These are phyloP conservation scores for Acacia confusa DNA, from an alignment of 306 rosid genomes.

Conservation along the genomic window DNA sequence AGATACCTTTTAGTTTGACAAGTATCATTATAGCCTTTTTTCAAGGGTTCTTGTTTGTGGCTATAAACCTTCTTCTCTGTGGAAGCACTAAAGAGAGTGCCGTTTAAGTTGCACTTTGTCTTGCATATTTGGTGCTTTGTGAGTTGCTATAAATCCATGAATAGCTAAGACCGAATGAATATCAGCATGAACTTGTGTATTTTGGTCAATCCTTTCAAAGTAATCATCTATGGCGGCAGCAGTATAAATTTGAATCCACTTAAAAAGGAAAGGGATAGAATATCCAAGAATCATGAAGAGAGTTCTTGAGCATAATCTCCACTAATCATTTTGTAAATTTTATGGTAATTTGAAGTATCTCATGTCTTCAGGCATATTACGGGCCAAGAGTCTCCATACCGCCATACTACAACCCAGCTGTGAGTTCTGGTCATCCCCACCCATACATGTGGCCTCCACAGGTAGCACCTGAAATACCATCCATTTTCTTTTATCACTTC, in stretches of 20 bases:
- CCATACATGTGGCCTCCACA: constrained; percentile 96
- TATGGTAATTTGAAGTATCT: constrained; percentile 13
- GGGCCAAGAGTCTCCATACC: constrained; percentile 87
- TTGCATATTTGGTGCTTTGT: neutral
- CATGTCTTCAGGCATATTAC: constrained; percentile 74
- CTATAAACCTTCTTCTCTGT: neutral
- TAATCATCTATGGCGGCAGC: neutral
- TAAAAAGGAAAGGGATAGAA: neutral
- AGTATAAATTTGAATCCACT: neutral
- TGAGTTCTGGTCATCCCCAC: constrained; percentile 81
- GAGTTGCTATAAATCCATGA: neutral
- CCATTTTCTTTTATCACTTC: constrained; percentile 4
- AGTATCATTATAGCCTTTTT: neutral
- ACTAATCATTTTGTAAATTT: neutral
- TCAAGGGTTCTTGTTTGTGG: neutral
- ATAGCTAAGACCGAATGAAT: neutral
- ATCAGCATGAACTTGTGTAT: neutral
- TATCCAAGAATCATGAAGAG: neutral
- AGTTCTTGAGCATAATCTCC: neutral
- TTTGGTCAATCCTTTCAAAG: neutral
- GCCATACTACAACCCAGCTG: constrained; percentile 78
- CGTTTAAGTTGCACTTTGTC: neutral
- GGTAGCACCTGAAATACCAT: constrained; percentile 42
- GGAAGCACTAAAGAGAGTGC: neutral
- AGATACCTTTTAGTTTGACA: neutral